Evolutionary conservation across 2,329 filamentous ascomycete genomes (phyloP).

Genomic region (Helminthosporium solani): DNA sequence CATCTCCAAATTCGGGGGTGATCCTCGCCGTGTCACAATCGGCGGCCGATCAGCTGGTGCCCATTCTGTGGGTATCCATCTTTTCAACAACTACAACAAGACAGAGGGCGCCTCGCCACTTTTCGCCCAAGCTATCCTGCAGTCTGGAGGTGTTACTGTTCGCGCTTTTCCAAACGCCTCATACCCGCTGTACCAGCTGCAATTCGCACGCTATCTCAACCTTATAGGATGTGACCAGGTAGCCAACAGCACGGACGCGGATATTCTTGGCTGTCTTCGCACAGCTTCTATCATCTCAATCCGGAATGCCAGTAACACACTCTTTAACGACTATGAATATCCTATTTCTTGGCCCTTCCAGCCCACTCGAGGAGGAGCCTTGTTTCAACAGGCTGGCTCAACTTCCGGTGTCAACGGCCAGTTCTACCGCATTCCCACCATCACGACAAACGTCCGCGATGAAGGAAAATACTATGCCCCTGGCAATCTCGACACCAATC

Average conservation of each 20-base stretch:
- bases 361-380: slow-evolving; percentile 44
- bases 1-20: slow-evolving; percentile 44
- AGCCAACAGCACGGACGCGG: slow-evolving; percentile 29
- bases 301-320: slow-evolving; percentile 33
- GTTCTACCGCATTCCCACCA: slow-evolving; percentile 27
- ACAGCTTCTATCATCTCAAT: slow-evolving; percentile 41
- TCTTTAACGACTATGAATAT: slow-evolving; percentile 39
- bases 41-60: slow-evolving; percentile 42
- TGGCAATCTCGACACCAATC: slow-evolving; percentile 31
- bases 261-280: slow-evolving; percentile 43
- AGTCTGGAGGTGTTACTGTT: slow-evolving; percentile 30
- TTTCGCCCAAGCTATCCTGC: slow-evolving; percentile 29
- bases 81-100: slow-evolving; percentile 33
- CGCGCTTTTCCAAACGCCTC: slow-evolving; percentile 29
- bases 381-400: slow-evolving; percentile 50
- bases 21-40: slow-evolving; percentile 39
- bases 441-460: slow-evolving; percentile 39
- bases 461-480: slow-evolving; percentile 27
- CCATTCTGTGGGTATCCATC: slow-evolving; percentile 30
- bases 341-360: slow-evolving; percentile 51
- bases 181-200: slow-evolving; percentile 30
- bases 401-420: slow-evolving; percentile 20
- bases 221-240: slow-evolving; percentile 18
- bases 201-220: slow-evolving; percentile 22
- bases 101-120: slow-evolving; percentile 19